phyloP scores from a whole-genome alignment of 768 basidiomycete genomes.

The Leucosporidium yakuticum region DNA sequence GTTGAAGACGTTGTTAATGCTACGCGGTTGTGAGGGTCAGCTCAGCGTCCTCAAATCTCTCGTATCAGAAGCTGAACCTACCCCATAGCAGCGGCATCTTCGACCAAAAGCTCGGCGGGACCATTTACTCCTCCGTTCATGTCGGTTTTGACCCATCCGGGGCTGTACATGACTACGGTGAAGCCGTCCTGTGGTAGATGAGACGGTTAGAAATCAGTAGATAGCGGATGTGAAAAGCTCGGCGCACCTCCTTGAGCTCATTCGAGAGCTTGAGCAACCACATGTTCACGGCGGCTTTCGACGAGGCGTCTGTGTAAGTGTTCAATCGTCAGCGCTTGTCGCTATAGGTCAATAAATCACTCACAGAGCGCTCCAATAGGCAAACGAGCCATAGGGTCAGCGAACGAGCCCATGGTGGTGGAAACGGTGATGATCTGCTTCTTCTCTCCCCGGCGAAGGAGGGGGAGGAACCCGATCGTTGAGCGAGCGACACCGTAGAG shows the following conservation, averaged over 20 bases:
- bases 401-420: conserved; percentile 5
- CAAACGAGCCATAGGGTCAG: background rate
- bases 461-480: conserved; percentile 47
- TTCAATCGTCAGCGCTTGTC: background rate
- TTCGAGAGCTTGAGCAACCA: conserved; percentile 16
- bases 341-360: background rate
- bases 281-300: conserved; percentile 32
- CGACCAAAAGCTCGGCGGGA: conserved; percentile 10
- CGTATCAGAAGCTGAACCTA: background rate
- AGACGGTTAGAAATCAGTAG: too few species aligned
- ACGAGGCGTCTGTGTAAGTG: conserved; percentile 17
- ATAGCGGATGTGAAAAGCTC: too few species aligned
- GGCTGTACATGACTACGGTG: conserved; percentile 16
- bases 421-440: conserved; percentile 27
- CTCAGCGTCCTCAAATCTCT: background rate
- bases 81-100: conserved; percentile 12
- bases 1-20: conserved; percentile 24
- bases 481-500: conserved; percentile 45
- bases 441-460: conserved; percentile 36
- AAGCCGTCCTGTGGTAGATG: conserved; percentile 6
- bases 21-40: background rate
- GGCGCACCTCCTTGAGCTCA: conserved; percentile 3
- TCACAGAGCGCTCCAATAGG: conserved; percentile 1
- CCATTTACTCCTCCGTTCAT: conserved; percentile 13
- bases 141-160: conserved; percentile 3